These are phyloP conservation scores for Ganoderma leucocontextum DNA, from an alignment of 1,284 basidiomycete species.

Conservation along the genomic window DNA sequence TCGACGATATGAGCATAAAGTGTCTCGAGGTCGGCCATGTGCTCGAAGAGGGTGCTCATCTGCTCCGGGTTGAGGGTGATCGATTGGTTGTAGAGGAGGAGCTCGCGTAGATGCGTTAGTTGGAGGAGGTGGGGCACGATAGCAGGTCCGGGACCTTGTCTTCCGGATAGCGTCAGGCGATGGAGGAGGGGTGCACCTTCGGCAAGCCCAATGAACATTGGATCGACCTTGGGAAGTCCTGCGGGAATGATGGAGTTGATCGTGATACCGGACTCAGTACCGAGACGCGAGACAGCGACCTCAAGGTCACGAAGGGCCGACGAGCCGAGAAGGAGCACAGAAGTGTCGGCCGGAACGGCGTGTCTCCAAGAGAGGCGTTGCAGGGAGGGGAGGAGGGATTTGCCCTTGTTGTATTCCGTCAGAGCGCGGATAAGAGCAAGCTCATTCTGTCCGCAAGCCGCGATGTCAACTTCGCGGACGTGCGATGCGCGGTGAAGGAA, in stretches of 20 bases:
- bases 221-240: not conserved
- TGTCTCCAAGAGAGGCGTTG: slow-evolving; percentile 26
- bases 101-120: slow-evolving; percentile 18
- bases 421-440: slow-evolving; percentile 23
- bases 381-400: slow-evolving; percentile 22
- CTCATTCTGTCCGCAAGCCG: slow-evolving; percentile 18
- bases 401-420: slow-evolving; percentile 18
- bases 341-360: slow-evolving; percentile 15
- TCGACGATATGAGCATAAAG: slow-evolving; percentile 13
- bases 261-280: slow-evolving; percentile 2
- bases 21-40: slow-evolving; percentile 10
- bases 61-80: slow-evolving; percentile 7
- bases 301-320: slow-evolving; percentile 20
- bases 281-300: slow-evolving; percentile 17
- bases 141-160: slow-evolving; percentile 2
- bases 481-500: slow-evolving; percentile 26
- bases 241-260: not conserved
- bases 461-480: slow-evolving; percentile 21
- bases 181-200: slow-evolving; percentile 17
- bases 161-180: slow-evolving; percentile 19
- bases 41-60: slow-evolving; percentile 12
- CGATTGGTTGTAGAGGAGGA: slow-evolving; percentile 19
- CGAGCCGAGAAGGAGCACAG: slow-evolving; percentile 18
- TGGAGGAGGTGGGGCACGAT: slow-evolving; percentile 14
- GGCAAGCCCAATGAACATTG: slow-evolving; percentile 10